These are phyloP conservation scores for Saraca asoca DNA, from an alignment of 331 rosid genomes.

Conservation along the genomic window DNA sequence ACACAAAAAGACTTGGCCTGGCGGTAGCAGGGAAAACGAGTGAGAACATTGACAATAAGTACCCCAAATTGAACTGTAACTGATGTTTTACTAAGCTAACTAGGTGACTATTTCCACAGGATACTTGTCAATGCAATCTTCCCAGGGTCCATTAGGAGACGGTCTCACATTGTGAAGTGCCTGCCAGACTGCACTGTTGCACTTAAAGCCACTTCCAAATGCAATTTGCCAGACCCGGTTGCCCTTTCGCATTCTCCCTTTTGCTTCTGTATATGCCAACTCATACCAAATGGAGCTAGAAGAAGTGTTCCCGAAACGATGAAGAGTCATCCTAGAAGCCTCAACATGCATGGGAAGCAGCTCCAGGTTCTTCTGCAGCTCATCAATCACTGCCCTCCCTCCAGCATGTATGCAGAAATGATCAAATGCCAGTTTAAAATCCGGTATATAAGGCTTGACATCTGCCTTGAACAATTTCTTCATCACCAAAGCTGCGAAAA, in stretches of 20 bases:
- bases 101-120: slow-evolving; percentile 51
- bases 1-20: background rate
- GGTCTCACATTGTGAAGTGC: slow-evolving; percentile 59
- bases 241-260: slow-evolving; percentile 66
- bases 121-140: slow-evolving; percentile 63
- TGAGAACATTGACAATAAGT: slow-evolving; percentile 7
- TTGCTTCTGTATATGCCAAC: slow-evolving; percentile 62
- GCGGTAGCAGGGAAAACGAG: background rate
- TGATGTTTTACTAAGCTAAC: slow-evolving; percentile 28
- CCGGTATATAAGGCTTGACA: no score
- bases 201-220: slow-evolving; percentile 47
- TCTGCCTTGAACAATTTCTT: slow-evolving; percentile 45
- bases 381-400: slow-evolving; percentile 74
- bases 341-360: slow-evolving; percentile 57
- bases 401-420: slow-evolving; percentile 11
- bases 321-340: slow-evolving; percentile 75
- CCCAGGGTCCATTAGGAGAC: slow-evolving; percentile 69
- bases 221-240: slow-evolving; percentile 58
- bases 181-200: slow-evolving; percentile 74
- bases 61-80: slow-evolving; percentile 40
- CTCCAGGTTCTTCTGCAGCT: slow-evolving; percentile 68
- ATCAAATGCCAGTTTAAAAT: no score
- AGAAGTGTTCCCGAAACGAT: slow-evolving; percentile 72
- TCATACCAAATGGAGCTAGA: slow-evolving; percentile 80
- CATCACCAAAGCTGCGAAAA: slow-evolving; percentile 49